phyloP scores from a whole-genome alignment of 495 filamentous ascomycete species.

The Aspergillus heteromorphus region DNA sequence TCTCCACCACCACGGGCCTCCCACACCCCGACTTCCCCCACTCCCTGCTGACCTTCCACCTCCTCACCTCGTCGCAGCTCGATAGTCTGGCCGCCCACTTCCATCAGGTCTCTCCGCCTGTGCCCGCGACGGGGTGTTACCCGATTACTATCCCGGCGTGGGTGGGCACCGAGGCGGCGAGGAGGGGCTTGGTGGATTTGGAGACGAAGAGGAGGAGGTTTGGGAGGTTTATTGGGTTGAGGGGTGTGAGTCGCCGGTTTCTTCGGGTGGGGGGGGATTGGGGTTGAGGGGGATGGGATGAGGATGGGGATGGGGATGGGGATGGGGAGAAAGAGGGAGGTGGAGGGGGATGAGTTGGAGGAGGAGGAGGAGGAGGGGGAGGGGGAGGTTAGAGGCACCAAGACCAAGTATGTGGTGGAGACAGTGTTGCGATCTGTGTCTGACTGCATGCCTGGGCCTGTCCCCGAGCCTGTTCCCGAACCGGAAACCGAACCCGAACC shows the following conservation, averaged over 20 bases:
- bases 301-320: background rate
- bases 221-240: conserved; percentile 63
- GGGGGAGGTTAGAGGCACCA: background rate
- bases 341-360: background rate
- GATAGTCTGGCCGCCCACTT: conserved; percentile 70
- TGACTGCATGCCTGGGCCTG: no score
- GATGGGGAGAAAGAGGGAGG: background rate
- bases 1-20: conserved; percentile 47
- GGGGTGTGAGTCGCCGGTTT: conserved; percentile 50
- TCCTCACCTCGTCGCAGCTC: conserved; percentile 61
- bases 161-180: conserved; percentile 24
- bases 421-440: no score
- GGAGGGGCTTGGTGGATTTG: conserved; percentile 39
- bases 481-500: no score
- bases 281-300: background rate
- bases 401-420: no score
- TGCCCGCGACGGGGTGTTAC: conserved; percentile 51
- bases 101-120: conserved; percentile 60
- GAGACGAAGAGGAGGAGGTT: conserved; percentile 58
- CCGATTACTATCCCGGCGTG: conserved; percentile 48
- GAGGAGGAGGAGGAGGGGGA: background rate
- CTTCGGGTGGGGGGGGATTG: background rate
- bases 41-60: conserved; percentile 57
- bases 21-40: conserved; percentile 62
- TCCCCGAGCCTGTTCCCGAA: no score